Evolutionary conservation across 164 flowering plant species (phyloP).

Genomic region (Malania oleifera): DNA sequence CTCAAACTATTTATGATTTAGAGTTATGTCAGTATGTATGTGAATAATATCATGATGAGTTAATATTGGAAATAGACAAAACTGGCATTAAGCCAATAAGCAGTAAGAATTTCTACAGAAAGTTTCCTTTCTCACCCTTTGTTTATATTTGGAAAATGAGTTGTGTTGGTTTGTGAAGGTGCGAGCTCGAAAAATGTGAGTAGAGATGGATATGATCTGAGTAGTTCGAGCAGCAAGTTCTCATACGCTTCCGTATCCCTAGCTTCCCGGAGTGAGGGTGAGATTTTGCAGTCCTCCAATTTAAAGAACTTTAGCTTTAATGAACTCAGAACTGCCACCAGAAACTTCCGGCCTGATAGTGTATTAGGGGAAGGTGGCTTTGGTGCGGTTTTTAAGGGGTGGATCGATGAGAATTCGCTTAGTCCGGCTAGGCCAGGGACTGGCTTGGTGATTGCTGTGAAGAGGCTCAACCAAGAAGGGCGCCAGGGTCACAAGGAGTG

Average conservation of each 20-base stretch:
- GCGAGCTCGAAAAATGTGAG: too few relatives aligned
- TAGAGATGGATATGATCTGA: too few relatives aligned
- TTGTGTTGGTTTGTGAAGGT: too few relatives aligned
- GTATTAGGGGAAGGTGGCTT: constrained; percentile 23
- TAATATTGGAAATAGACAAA: too few relatives aligned
- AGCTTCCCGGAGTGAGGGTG: constrained; percentile 24
- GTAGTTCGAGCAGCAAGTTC: too few relatives aligned
- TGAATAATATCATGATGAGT: too few relatives aligned
- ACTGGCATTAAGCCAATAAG: too few relatives aligned
- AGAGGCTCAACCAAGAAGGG: constrained; percentile 25
- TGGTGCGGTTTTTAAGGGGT: constrained; percentile 28
- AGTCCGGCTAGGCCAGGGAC: constrained; percentile 18
- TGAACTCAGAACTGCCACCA: constrained; percentile 24
- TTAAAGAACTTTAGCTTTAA: constrained; percentile 17
- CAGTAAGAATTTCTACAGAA: too few relatives aligned
- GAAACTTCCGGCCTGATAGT: constrained; percentile 27
- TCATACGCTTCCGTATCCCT: constrained; percentile 8
- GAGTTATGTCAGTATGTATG: too few relatives aligned
- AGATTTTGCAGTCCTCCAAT: constrained; percentile 26
- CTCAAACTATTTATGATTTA: too few relatives aligned
- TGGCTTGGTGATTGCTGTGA: constrained; percentile 26
- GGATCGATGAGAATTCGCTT: constrained; percentile 21
- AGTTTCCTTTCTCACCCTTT: too few relatives aligned
- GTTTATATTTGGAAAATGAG: too few relatives aligned
- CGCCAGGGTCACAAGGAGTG: constrained; percentile 26